These are phyloP conservation scores for Podospora fimiseda DNA, from an alignment of 495 filamentous ascomycete genomes.

Conservation along the genomic window DNA sequence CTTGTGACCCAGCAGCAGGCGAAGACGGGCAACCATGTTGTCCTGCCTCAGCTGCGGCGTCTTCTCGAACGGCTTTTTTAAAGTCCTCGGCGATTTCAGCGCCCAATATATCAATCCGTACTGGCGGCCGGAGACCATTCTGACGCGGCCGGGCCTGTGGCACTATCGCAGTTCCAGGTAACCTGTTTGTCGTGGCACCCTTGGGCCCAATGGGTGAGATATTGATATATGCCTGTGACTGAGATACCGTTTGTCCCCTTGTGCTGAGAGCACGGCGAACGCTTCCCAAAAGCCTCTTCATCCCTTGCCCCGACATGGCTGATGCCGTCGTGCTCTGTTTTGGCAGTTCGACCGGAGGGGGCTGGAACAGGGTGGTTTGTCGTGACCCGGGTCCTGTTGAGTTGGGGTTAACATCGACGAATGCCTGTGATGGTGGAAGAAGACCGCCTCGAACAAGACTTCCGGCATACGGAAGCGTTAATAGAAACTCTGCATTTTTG, in stretches of 20 bases:
- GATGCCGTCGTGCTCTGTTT: conserved; percentile 40
- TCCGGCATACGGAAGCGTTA: conserved; percentile 66
- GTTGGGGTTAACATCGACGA: conserved; percentile 60
- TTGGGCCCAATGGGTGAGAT: conserved; percentile 46
- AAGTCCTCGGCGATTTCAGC: conserved; percentile 71
- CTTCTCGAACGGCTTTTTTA: conserved; percentile 56
- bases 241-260: conserved; percentile 45
- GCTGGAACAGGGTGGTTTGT: conserved; percentile 46
- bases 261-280: conserved; percentile 83
- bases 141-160: conserved; percentile 44
- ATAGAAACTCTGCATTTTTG: conserved; percentile 50
- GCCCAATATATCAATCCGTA: conserved; percentile 69
- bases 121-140: conserved; percentile 36
- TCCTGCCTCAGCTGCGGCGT: conserved; percentile 41
- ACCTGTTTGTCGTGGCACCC: conserved; percentile 44
- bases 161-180: conserved; percentile 49
- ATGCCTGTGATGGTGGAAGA: conserved; percentile 67
- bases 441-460: conserved; percentile 79
- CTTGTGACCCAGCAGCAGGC: conserved; percentile 7
- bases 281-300: conserved; percentile 80
- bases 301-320: conserved; percentile 55
- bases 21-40: conserved; percentile 16
- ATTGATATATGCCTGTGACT: conserved; percentile 41
- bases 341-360: conserved; percentile 22
- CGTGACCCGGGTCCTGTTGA: conserved; percentile 38